Conservation (phyloP, 2,329 filamentous ascomycete species). For the Tolypocladium guangdongense region DNA sequence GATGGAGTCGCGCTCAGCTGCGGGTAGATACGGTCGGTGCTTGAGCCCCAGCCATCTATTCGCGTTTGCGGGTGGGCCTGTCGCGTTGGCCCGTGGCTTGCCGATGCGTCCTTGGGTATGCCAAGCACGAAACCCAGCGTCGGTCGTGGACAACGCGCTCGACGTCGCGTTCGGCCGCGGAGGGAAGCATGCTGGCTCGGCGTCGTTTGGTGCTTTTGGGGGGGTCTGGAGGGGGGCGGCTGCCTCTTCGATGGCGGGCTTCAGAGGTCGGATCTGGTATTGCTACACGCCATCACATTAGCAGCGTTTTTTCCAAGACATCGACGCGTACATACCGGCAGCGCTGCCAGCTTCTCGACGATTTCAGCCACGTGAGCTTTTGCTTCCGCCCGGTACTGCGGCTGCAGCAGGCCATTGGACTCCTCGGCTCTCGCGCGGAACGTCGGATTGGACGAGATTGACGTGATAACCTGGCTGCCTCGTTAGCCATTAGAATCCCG, state of each 20-base stretch:
- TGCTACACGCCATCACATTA: neutral
- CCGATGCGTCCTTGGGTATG: neutral
- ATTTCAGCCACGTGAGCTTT: conserved; percentile 6
- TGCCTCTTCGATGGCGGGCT: neutral
- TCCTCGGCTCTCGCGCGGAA: conserved; percentile 14
- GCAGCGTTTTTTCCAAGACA: neutral
- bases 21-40: conserved; percentile 14
- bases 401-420: conserved; percentile 7
- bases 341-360: conserved; percentile 9
- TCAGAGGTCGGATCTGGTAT: neutral
- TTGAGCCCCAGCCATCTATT: conserved; percentile 5
- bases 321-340: conserved; percentile 8
- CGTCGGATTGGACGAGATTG: conserved; percentile 10
- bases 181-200: neutral
- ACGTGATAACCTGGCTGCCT: conserved; percentile 10
- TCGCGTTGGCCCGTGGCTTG: neutral
- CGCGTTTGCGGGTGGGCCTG: neutral
- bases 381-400: conserved; percentile 10
- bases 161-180: neutral
- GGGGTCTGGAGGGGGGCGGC: no score
- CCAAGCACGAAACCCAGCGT: no score
- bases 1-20: conserved; percentile 16
- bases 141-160: neutral
- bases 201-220: neutral
- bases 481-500: neutral